Conservation (phyloP, 169 alveolate genomes). For the Eimeria necatrix region DNA sequence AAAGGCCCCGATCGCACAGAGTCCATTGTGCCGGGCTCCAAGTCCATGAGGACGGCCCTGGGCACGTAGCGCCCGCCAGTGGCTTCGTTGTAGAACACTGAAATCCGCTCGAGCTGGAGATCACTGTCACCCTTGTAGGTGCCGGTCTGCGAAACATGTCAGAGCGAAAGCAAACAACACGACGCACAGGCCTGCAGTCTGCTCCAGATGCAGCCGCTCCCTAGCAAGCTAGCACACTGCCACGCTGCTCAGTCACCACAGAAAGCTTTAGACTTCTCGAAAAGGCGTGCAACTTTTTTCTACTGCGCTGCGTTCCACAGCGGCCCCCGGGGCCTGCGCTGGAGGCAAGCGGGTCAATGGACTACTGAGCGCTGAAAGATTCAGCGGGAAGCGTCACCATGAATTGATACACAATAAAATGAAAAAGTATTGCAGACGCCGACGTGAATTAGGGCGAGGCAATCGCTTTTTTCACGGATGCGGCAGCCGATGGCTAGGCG, state of each 20-base stretch:
- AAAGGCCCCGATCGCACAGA: constrained; percentile 99
- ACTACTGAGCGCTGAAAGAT: not conserved
- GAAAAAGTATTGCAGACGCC: constrained; percentile 34
- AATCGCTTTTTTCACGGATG: not conserved
- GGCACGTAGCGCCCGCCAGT: constrained; percentile 99
- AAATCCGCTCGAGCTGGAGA: constrained; percentile 97
- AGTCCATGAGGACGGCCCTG: constrained; percentile 98
- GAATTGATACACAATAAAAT: not conserved
- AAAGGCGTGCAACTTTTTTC: not conserved
- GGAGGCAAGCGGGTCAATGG: not conserved
- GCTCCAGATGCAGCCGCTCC: not conserved
- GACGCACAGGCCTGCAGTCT: not conserved
- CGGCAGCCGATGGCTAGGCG: constrained; percentile 73
- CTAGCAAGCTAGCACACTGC: not conserved
- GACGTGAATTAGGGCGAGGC: constrained; percentile 62
- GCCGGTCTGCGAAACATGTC: constrained; percentile 89
- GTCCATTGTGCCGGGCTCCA: constrained; percentile 99
- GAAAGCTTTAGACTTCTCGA: not conserved
- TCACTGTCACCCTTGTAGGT: constrained; percentile 98
- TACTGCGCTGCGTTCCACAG: not conserved
- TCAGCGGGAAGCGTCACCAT: not conserved
- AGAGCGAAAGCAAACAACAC: not conserved
- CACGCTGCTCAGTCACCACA: not conserved
- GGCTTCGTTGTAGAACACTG: constrained; percentile 98
- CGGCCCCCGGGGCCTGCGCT: constrained; percentile 59